A percentile compares a stretch with the other conserved stretches of the same genome.
Evolutionary conservation across 2,329 filamentous ascomycete species (phyloP).

Genomic region (Ceratocystis cacaofunesta): DNA sequence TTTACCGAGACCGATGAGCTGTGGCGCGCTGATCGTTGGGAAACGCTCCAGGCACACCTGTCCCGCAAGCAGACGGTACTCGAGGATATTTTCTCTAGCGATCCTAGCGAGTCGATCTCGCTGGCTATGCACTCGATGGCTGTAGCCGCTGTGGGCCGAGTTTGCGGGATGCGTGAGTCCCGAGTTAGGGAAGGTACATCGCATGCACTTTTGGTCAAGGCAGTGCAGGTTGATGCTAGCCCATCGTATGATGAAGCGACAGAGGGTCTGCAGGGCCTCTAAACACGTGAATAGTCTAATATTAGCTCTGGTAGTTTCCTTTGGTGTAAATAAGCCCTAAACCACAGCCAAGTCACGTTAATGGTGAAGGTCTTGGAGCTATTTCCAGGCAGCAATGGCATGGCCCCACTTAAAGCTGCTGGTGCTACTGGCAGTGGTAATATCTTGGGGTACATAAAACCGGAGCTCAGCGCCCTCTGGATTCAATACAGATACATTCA

Average conservation of each 20-base stretch:
- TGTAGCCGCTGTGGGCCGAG: constrained; percentile 30
- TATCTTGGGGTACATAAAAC: no score
- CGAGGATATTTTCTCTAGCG: constrained; percentile 32
- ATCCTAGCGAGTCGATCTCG: constrained; percentile 28
- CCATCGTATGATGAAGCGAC: constrained; percentile 11
- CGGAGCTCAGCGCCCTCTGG: no score
- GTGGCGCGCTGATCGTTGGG: constrained; percentile 33
- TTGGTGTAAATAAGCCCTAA: no score
- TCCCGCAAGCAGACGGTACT: constrained; percentile 29
- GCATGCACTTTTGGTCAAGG: constrained; percentile 42
- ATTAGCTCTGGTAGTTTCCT: no score
- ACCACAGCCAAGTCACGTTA: no score
- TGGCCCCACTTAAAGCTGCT: no score
- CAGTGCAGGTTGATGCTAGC: constrained; percentile 14
- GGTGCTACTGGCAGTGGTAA: no score
- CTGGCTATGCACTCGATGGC: constrained; percentile 37
- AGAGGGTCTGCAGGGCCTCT: neutral
- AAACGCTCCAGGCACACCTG: constrained; percentile 35
- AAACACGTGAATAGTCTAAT: no score
- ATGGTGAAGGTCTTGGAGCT: no score
- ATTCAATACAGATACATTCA: no score
- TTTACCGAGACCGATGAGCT: constrained; percentile 41
- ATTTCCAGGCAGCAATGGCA: no score
- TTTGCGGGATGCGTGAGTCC: constrained; percentile 31
- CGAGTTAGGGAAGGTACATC: constrained; percentile 36